These are phyloP conservation scores for Sicyos edulis DNA, from an alignment of 306 rosid genomes.

Conservation along the genomic window DNA sequence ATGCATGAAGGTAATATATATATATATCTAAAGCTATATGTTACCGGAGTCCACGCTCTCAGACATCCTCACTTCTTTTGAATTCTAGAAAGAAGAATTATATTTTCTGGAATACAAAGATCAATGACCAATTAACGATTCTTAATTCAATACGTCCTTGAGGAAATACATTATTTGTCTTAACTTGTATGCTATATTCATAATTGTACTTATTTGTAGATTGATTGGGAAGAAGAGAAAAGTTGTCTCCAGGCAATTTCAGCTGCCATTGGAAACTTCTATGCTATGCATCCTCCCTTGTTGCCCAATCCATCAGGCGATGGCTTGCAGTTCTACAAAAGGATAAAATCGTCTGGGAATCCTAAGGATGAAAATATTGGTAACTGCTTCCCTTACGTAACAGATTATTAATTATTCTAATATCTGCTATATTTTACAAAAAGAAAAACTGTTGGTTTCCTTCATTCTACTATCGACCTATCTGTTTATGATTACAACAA, in stretches of 20 bases:
- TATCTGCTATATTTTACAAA: background rate
- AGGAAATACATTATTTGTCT: background rate
- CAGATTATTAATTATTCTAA: background rate
- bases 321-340: slow-evolving; percentile 57
- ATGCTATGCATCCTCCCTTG: slow-evolving; percentile 87
- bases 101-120: background rate
- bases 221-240: slow-evolving; percentile 84
- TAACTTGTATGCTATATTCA: background rate
- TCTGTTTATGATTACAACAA: background rate
- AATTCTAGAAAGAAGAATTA: background rate
- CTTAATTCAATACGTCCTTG: background rate
- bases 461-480: background rate
- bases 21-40: too few relatives aligned
- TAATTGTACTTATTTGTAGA: slow-evolving; percentile 30
- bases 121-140: background rate
- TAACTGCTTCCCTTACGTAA: slow-evolving; percentile 21
- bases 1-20: too few relatives aligned
- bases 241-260: slow-evolving; percentile 64
- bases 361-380: slow-evolving; percentile 37
- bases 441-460: background rate
- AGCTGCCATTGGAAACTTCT: slow-evolving; percentile 83
- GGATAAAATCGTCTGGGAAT: slow-evolving; percentile 37
- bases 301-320: slow-evolving; percentile 83
- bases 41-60: background rate
- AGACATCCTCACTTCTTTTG: background rate